A percentile compares a stretch with the other conserved stretches of the same genome.
phyloP scores from a whole-genome alignment of 169 alveolate genomes.

The Plasmodium blacklocki region DNA sequence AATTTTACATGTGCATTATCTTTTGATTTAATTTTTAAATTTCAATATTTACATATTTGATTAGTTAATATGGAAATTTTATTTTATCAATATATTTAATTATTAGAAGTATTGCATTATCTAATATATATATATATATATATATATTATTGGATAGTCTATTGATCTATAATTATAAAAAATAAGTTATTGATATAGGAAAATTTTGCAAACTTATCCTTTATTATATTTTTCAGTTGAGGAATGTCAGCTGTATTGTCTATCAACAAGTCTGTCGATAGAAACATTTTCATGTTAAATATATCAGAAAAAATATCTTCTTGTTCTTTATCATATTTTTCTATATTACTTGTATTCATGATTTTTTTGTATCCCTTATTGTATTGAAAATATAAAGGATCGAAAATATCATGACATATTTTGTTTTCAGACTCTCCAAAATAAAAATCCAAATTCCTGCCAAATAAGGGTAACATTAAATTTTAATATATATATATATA shows the following conservation, averaged over 20 bases:
- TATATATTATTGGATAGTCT: too few relatives aligned
- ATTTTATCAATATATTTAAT: too few relatives aligned
- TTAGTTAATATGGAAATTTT: too few relatives aligned
- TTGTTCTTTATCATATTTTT: conserved; percentile 4
- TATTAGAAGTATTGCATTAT: too few relatives aligned
- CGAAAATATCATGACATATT: conserved; percentile 21
- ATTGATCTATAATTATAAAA: conserved; percentile 34
- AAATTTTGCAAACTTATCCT: conserved; percentile 21
- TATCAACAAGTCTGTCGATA: conserved; percentile 58
- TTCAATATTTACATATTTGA: too few relatives aligned
- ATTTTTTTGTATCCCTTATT: conserved; percentile 14
- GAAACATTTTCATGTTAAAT: conserved; percentile 31
- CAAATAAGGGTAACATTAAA: background rate
- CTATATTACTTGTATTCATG: background rate
- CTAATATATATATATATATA: too few relatives aligned
- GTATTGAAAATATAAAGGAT: conserved; percentile 51
- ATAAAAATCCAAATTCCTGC: conserved; percentile 42
- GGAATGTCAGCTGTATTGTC: conserved; percentile 30
- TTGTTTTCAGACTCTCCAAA: conserved; percentile 47
- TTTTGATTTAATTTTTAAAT: background rate
- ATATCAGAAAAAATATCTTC: background rate
- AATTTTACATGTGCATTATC: too few relatives aligned
- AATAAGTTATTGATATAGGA: conserved; percentile 52
- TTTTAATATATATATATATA: too few relatives aligned
- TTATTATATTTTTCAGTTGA: conserved; percentile 27